phyloP scores from a whole-genome alignment of 371 early-diverging fungal genomes.

The Apophysomyces trapeziformis region DNA sequence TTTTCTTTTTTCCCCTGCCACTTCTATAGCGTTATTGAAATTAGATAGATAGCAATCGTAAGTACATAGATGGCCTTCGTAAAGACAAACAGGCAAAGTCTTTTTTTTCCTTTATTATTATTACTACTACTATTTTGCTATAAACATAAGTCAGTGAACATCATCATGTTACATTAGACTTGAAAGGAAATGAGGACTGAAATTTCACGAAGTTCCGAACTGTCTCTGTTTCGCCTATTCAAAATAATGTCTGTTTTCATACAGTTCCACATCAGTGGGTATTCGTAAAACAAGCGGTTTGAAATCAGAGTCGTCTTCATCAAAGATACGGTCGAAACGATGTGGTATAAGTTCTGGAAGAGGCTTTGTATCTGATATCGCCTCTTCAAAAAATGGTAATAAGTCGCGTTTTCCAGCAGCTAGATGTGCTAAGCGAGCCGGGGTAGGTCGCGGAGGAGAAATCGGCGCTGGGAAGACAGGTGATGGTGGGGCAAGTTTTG shows the following conservation, averaged over 20 bases:
- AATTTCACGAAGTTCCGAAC: no score
- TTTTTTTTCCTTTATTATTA: no score
- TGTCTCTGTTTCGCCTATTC: neutral
- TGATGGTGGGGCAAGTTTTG: neutral
- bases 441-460: conserved; percentile 4
- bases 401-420: conserved; percentile 4
- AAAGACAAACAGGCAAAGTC: no score
- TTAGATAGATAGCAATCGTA: no score
- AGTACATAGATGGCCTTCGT: no score
- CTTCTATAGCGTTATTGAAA: no score
- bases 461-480: neutral
- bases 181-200: no score
- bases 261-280: conserved; percentile 5
- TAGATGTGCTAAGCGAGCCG: conserved; percentile 1
- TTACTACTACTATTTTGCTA: no score
- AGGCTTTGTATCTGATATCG: neutral
- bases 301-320: conserved; percentile 1
- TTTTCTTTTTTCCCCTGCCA: no score
- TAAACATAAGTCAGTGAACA: no score
- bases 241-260: conserved; percentile 8
- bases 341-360: neutral
- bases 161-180: no score
- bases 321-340: conserved; percentile 5
- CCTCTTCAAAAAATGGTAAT: conserved; percentile 7
- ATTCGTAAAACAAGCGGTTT: conserved; percentile 8